phyloP scores from a whole-genome alignment of 139 green algal species.

The Gonium pectorale region DNA sequence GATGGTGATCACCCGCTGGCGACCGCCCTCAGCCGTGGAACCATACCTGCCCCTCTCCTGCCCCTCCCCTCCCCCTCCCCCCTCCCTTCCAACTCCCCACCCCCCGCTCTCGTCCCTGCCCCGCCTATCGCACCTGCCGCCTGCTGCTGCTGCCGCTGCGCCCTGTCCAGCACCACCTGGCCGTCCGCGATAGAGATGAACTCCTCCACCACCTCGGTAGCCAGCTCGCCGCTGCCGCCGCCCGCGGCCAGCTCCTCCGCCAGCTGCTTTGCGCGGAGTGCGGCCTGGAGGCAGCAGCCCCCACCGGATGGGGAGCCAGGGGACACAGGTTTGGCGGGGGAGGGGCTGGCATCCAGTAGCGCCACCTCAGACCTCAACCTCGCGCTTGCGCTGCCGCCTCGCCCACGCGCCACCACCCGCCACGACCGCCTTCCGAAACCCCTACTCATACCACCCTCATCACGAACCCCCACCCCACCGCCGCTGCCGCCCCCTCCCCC shows the following conservation, averaged over 20 bases:
- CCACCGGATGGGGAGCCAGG: neutral
- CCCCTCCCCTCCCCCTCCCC: neutral
- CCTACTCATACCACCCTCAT: too few relatives aligned
- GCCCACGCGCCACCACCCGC: too few relatives aligned
- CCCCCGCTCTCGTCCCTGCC: constrained; percentile 9
- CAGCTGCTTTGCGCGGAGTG: constrained; percentile 44
- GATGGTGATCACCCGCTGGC: too few relatives aligned
- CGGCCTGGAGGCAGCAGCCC: neutral
- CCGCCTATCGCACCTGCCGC: neutral
- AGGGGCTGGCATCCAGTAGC: too few relatives aligned
- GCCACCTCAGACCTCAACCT: too few relatives aligned
- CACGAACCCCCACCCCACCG: neutral
- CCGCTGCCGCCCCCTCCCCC: neutral
- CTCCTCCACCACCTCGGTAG: constrained; percentile 88
- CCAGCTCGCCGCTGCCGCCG: constrained; percentile 43
- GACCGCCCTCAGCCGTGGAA: too few relatives aligned
- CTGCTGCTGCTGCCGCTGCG: neutral
- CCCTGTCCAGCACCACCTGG: constrained; percentile 66
- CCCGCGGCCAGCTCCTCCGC: constrained; percentile 38
- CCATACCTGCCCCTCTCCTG: neutral
- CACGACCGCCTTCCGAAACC: too few relatives aligned
- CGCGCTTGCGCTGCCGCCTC: too few relatives aligned
- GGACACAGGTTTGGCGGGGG: too few relatives aligned
- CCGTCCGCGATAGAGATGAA: constrained; percentile 94
- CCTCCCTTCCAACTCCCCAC: neutral